Base-by-base conservation (phyloP, 495 filamentous ascomycete genomes). In the Penicillium psychrofluorescens region DNA sequence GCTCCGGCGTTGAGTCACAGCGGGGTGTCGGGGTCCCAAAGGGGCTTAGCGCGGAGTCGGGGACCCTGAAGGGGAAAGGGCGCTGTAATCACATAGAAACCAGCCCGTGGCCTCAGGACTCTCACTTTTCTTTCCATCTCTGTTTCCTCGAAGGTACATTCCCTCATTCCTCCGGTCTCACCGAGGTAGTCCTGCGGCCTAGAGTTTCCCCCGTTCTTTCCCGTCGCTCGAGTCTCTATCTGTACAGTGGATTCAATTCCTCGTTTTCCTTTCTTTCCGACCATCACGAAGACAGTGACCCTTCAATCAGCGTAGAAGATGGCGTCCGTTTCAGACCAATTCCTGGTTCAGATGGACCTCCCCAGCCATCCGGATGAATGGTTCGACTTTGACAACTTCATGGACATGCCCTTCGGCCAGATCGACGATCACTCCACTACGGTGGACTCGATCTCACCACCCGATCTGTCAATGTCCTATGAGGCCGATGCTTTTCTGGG, bases 331-430 rank as follows among this genome's bases (percentile, higher is more conserved):
- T 40, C 40, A 35, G 54, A 61, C 40, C 54, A 56, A 8, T 54
- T 47, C 41, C 54, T 52, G 38, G 44, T 31, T 9, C 42, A 50
- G 37, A 55, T 43, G 35, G 51, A 58, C 29, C 44, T 14, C 29
- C 36, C 43, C 1, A 35, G 35, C 14, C 40, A 35, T 30, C 38
- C 46, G 14, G 44, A 62, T 32, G 66, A 70, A 32, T 67, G 57
- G 59, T 41, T 64, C 30, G 62, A 67, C 46, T 67, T 68, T 38
- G 62, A 70, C 43, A 58, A 63, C 43, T 59, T 62, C 39, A 61
- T 71, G 38, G 60, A 72, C 27, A 51, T 69, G n/a, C 54, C 55
- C 11, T 40, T 60, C 8, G 55, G 37, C 29, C 59, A 61, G 43
- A 39, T 59, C 48, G 63, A 62, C 29, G 61, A 60, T 34, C 52